Base-by-base conservation (phyloP, 768 basidiomycete genomes). In the Rhodotorula sphaerocarpa region DNA sequence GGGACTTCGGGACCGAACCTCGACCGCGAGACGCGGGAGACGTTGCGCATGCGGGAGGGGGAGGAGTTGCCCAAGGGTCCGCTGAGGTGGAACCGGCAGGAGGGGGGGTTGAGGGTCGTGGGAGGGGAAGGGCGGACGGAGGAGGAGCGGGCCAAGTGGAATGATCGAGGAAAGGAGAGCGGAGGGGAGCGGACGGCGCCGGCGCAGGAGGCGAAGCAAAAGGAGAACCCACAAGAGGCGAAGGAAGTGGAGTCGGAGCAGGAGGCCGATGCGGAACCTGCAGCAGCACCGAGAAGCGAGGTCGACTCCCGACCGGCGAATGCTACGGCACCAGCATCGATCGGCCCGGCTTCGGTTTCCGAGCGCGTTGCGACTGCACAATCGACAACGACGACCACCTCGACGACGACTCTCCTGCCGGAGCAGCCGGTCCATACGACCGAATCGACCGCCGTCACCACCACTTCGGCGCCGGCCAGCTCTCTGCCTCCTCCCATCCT, bases 1-100 rank as follows among this genome's bases (percentile, higher is more conserved):
- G 82, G 81, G 66, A 82, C 86, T 57, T 28, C 23, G 6, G 81
- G 82, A 46, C 87, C 88, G 4, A 74, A 71, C 33, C 77, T 88
- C 14, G 88, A 89, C 70, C 77, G 79, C 10, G 79, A 77, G 3
- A 33, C 60, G 31, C 36, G 50, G 30, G 25, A 43, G 39, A 30
- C 50, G 23, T 28, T 64, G 9, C 65, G 66, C 7, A 7, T 31
- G n/a, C 4, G 25, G n/a, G 50, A 51, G 34, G 50, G 66, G 21
- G 50, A 65, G 11, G 46, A 57, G 25, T 12, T 39, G 2, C 52
- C 55, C 5, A 33, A 30, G 2, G 68, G 67, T 39, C 67, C 67
- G 21, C 28, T 67, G 39, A 36, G 57, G 47, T 69, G 57, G 66
- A 25, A 16, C 36, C 36, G 36, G 9, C 36, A n/a, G 33, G 34